A percentile compares a stretch with the other conserved stretches of the same genome.
phyloP scores from a whole-genome alignment of 257 asterid genomes.

The Agastache rugosa region DNA sequence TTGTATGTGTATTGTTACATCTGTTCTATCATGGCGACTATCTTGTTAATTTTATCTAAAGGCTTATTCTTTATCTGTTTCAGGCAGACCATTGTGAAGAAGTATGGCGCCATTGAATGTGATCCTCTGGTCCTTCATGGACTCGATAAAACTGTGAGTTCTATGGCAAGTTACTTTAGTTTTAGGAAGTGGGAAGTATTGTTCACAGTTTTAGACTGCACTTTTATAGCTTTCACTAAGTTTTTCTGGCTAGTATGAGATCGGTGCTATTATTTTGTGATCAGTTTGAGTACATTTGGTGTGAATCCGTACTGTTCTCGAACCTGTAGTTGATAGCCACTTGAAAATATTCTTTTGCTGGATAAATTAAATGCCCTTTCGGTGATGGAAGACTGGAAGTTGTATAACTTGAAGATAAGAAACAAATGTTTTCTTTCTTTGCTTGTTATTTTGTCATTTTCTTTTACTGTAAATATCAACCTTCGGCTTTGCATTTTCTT shows the following conservation, averaged over 20 bases:
- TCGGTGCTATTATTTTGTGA: conserved; percentile 8
- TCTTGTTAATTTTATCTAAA: conserved; percentile 19
- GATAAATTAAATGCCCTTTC: conserved; percentile 13
- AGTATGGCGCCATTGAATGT: conserved; percentile 93
- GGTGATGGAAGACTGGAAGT: conserved; percentile 5
- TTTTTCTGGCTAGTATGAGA: conserved; percentile 24
- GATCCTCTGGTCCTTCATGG: conserved; percentile 86
- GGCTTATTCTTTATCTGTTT: conserved; percentile 36
- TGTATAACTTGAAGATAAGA: conserved; percentile 13
- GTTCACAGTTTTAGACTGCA: conserved; percentile 21
- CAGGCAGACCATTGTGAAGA: conserved; percentile 73
- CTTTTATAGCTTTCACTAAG: too few species aligned
- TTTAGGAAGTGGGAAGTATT: conserved; percentile 1
- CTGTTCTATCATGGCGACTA: conserved; percentile 3
- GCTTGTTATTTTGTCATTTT: neutral
- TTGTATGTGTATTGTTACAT: neutral
- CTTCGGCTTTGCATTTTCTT: conserved; percentile 30
- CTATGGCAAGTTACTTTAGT: conserved; percentile 23
- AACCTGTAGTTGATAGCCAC: conserved; percentile 14
- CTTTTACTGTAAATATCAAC: conserved; percentile 1
- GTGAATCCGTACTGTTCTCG: conserved; percentile 11
- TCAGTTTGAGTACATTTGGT: conserved; percentile 27
- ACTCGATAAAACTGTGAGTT: conserved; percentile 85
- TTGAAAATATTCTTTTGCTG: conserved; percentile 11
- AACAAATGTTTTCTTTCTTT: conserved; percentile 2